Evolutionary conservation across 345 rosid species (phyloP), one percentile per base, ranked within the genome.

Genomic region (Heritiera littoralis): DNA sequence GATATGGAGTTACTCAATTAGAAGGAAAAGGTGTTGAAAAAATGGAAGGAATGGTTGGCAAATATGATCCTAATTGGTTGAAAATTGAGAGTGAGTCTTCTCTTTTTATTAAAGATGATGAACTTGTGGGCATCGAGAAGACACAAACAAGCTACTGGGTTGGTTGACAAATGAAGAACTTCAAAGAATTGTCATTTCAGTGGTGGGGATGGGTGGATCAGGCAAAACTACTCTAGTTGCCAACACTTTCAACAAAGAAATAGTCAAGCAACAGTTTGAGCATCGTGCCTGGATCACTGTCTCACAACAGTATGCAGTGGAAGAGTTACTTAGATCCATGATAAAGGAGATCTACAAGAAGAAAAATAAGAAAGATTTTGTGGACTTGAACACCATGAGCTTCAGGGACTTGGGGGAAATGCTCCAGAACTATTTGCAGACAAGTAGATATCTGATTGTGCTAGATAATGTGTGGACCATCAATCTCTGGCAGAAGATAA

Each of bases 251-350:
- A n/a, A n/a, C n/a, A n/a, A n/a, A n/a, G n/a, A n/a, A n/a, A n/a
- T n/a, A n/a, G n/a, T n/a, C n/a, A n/a, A n/a, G n/a, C n/a, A n/a
- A n/a, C n/a, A n/a, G n/a, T n/a, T n/a, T n/a, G n/a, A n/a, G n/a
- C n/a, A n/a, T n/a, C n/a, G n/a, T n/a, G n/a, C n/a, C n/a, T n/a
- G n/a, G n/a, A n/a, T n/a, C n/a, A n/a, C n/a, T n/a, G n/a, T n/a
- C n/a, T n/a, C n/a, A n/a, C n/a, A n/a, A n/a, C n/a, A n/a, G 9
- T 84, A 86, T 80, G 80, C 38, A 5, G 79, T 82, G 28, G 84
- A 88, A 14, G 84, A 88, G 40, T 69, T 86, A 59, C 74, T 88
- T 74, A 71, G 86, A 83, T 66, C 76, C 64, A 52, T 87, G 84
- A 81, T 87, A 15, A 87, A 77, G 30, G 85, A 87, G 46, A 73